Evolutionary conservation across 345 rosid species (phyloP), one percentile per base, ranked within the genome.

Genomic region (Acer negundo): DNA sequence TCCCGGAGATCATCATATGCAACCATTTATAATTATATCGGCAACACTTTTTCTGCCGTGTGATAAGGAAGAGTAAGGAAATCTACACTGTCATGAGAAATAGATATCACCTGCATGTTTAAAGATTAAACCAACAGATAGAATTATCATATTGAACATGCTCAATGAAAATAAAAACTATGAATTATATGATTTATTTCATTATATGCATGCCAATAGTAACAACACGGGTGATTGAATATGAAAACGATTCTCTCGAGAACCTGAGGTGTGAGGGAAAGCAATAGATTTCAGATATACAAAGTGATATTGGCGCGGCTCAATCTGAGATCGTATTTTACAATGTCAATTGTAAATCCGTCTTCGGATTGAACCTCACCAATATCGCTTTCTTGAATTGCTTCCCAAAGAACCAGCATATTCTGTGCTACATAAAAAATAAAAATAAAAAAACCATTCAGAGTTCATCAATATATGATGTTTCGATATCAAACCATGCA

Each of bases 291-390:
- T 28, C 23, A n/a, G 49, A 9, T 1, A 13, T 1, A 9, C 42
- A 82, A 89, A 90, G 94, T 92, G 97, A 92, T 92, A 92, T 92
- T 92, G 97, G 97, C 97, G 94, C 97, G 97, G 97, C 97, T 92
- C 94, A 92, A 92, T 92, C 97, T 83, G 97, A 92, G 97, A 92
- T 86, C 92, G 91, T 79, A 83, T 75, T 86, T 87, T 87, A 89
- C 92, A 31, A 69, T 59, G 42, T 23, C 44, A 16, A 24, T 58
- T 71, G 87, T 86, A 92, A 92, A 88, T 88, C 86, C 90, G 93
- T 89, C 94, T 86, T 92, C 97, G 83, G 94, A 92, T 92, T 92
- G 97, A 92, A 92, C 97, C 97, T 76, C 94, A 92, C 97, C 94
- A 92, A 92, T 62, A 92, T 92, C 97, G 93, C 97, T 88, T 85